These are phyloP conservation scores for Leptographium galeiforme DNA, from an alignment of 2,329 filamentous ascomycete species.

Conservation along the genomic window DNA sequence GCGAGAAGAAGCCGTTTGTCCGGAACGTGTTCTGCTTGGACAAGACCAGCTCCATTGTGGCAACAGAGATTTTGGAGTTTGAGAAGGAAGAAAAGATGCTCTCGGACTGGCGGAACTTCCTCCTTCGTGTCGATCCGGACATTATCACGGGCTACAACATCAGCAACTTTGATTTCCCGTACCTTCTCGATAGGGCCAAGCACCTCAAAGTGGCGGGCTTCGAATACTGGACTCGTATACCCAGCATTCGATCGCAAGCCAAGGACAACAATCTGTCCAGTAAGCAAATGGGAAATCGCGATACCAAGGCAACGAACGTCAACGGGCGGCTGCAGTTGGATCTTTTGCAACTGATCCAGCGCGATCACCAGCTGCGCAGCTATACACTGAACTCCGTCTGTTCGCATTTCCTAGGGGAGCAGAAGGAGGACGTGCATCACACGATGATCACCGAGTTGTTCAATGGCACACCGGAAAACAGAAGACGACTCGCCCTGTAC, in stretches of 20 bases:
- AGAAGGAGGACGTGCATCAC: constrained; percentile 97
- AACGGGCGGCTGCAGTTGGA: constrained; percentile 89
- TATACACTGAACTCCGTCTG: constrained; percentile 96
- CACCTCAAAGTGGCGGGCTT: constrained; percentile 71
- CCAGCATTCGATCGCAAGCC: constrained; percentile 53
- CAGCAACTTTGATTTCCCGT: constrained; percentile 96
- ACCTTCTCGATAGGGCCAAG: constrained; percentile 76
- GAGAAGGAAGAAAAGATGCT: constrained; percentile 77
- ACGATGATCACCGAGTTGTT: constrained; percentile 98
- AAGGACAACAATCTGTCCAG: constrained; percentile 83
- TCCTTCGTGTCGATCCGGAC: constrained; percentile 84
- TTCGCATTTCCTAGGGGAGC: constrained; percentile 86
- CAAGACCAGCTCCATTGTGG: constrained; percentile 83
- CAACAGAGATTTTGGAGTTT: constrained; percentile 82
- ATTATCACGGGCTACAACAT: constrained; percentile 99
- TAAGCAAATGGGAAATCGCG: constrained; percentile 95
- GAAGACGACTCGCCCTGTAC: constrained; percentile 83
- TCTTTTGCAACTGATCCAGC: constrained; percentile 83
- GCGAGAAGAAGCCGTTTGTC: constrained; percentile 90
- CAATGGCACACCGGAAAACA: constrained; percentile 88
- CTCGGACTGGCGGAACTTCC: constrained; percentile 79
- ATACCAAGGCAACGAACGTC: constrained; percentile 88
- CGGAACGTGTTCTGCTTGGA: constrained; percentile 94
- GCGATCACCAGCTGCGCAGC: constrained; percentile 88
- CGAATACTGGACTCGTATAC: constrained; percentile 76